Evolutionary conservation across 257 asterid species (phyloP).

Genomic region (Nicotiana paniculata): DNA sequence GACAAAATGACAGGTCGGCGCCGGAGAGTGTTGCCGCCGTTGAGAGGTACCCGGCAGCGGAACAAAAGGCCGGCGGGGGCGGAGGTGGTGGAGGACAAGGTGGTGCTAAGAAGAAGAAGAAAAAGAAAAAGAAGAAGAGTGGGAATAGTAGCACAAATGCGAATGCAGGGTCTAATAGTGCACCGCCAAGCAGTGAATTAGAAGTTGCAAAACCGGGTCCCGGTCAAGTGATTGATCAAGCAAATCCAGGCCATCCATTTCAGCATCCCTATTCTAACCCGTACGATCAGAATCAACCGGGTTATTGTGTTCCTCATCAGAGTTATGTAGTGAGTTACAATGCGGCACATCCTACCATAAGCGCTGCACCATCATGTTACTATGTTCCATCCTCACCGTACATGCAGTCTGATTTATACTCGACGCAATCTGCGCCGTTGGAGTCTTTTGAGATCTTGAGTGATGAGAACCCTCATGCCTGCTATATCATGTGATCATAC

Average conservation of each 20-base stretch:
- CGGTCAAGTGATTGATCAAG: slow-evolving; percentile 31
- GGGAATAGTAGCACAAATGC: slow-evolving; percentile 15
- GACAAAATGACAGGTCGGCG: slow-evolving; percentile 4
- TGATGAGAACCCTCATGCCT: slow-evolving; percentile 77
- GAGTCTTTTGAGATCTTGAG: slow-evolving; percentile 67
- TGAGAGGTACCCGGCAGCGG: slow-evolving; percentile 18
- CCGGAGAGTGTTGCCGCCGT: slow-evolving; percentile 28
- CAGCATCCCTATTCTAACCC: background rate
- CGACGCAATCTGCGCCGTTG: slow-evolving; percentile 32
- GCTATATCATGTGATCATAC: slow-evolving; percentile 44
- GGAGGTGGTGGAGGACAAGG: slow-evolving; percentile 26
- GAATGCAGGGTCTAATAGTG: slow-evolving; percentile 18
- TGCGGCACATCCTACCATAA: slow-evolving; percentile 40
- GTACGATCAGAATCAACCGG: slow-evolving; percentile 21
- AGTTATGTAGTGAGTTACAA: slow-evolving; percentile 51
- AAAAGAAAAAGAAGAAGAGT: slow-evolving; percentile 34
- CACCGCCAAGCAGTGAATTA: slow-evolving; percentile 33
- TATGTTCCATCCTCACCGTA: slow-evolving; percentile 46
- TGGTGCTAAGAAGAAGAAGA: slow-evolving; percentile 55
- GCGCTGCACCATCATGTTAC: slow-evolving; percentile 36
- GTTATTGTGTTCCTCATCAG: slow-evolving; percentile 28
- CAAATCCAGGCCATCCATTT: slow-evolving; percentile 24
- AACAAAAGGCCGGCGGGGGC: slow-evolving; percentile 11
- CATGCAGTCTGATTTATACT: slow-evolving; percentile 25
- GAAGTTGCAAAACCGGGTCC: slow-evolving; percentile 34